phyloP scores from a whole-genome alignment of 148 eudicot genomes.

The Heliosperma pusillum region DNA sequence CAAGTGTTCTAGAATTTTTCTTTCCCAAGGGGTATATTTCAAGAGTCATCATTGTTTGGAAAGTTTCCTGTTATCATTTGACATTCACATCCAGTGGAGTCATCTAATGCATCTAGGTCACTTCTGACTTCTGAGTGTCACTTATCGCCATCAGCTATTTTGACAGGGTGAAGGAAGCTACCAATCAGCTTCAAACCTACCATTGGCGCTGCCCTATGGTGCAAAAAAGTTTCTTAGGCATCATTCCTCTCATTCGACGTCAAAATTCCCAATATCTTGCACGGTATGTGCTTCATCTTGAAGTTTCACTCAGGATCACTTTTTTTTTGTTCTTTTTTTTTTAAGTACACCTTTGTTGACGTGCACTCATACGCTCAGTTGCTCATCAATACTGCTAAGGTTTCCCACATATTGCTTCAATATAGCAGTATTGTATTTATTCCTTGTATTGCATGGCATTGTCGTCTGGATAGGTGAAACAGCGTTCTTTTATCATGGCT shows the following conservation, averaged over 20 bases:
- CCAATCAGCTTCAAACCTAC: conserved; percentile 16
- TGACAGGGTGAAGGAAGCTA: conserved; percentile 37
- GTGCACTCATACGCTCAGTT: background rate
- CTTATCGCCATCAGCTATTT: conserved; percentile 14
- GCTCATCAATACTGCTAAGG: background rate
- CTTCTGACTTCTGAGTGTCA: conserved; percentile 13
- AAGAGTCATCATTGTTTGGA: background rate
- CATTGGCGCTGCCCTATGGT: conserved; percentile 13
- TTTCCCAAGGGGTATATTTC: background rate
- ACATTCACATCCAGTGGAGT: background rate
- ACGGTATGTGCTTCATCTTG: conserved; percentile 38
- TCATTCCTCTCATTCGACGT: conserved; percentile 20
- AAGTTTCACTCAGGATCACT: background rate
- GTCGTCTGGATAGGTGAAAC: conserved; percentile 36
- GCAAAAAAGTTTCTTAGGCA: conserved; percentile 27
- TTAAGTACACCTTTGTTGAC: background rate
- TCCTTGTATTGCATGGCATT: background rate
- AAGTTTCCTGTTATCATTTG: background rate
- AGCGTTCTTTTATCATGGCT: conserved; percentile 38
- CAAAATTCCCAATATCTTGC: conserved; percentile 26
- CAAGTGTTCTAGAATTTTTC: background rate
- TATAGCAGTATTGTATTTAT: background rate
- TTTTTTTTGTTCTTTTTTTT: background rate
- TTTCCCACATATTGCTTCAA: background rate
- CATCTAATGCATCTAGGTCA: background rate